A percentile compares a stretch with the other conserved stretches of the same genome.
Evolutionary conservation across 2,329 filamentous ascomycete species (phyloP).

Genomic region (Trichocomaceae sp.): DNA sequence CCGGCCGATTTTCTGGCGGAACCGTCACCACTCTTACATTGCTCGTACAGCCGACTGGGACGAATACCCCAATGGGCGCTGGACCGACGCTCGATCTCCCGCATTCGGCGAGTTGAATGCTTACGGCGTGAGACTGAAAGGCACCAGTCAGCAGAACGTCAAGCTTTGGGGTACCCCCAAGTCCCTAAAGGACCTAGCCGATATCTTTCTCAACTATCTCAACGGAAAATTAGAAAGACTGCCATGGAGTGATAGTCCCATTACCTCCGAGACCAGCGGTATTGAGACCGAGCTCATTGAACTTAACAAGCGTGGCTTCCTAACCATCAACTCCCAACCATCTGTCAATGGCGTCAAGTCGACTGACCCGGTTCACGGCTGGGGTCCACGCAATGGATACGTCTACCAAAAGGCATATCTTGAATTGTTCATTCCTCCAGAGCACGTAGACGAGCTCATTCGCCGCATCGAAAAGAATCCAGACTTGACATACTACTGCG

Average conservation of each 20-base stretch:
- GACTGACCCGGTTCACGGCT: conserved; percentile 77
- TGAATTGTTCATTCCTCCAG: conserved; percentile 78
- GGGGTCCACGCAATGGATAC: conserved; percentile 91
- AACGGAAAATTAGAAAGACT: conserved; percentile 71
- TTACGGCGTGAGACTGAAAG: conserved; percentile 88
- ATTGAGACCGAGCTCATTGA: conserved; percentile 72
- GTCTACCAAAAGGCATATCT: conserved; percentile 98
- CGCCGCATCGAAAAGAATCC: conserved; percentile 68
- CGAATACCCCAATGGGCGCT: conserved; percentile 96
- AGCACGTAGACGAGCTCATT: conserved; percentile 70
- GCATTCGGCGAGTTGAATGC: conserved; percentile 93
- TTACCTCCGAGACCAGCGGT: conserved; percentile 71
- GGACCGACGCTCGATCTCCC: conserved; percentile 93
- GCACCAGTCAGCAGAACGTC: conserved; percentile 91
- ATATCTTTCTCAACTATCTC: conserved; percentile 80
- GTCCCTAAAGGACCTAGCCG: conserved; percentile 70
- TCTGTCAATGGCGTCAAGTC: conserved; percentile 88
- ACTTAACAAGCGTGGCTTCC: conserved; percentile 76
- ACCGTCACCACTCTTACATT: conserved; percentile 92
- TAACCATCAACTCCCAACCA: conserved; percentile 97
- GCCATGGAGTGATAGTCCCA: conserved; percentile 89
- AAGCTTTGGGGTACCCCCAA: conserved; percentile 88
- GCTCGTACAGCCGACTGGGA: conserved; percentile 97
- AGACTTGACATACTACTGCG: conserved; percentile 88
- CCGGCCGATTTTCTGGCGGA: conserved; percentile 97